Evolutionary conservation across 2,329 filamentous ascomycete genomes (phyloP).

Genomic region (Leptographium procerum): DNA sequence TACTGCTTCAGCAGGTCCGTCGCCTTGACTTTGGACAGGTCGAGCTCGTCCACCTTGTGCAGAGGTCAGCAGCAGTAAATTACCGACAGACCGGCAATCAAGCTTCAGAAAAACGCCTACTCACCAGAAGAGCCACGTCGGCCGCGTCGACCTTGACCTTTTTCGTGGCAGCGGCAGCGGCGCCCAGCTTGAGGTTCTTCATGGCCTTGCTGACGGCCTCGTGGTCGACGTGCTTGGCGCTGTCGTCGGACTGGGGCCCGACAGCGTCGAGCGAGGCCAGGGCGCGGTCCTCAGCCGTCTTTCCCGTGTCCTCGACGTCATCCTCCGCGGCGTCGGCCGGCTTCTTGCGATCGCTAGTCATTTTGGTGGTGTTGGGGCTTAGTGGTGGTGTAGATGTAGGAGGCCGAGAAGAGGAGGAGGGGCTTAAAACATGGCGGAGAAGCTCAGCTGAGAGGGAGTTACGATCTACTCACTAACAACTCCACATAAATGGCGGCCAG

Average conservation of each 20-base stretch:
- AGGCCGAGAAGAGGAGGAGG: no score
- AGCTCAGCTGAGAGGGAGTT: not conserved
- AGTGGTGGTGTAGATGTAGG: no score
- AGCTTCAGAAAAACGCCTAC: constrained; percentile 16
- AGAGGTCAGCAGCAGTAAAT: not conserved
- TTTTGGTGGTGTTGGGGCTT: not conserved
- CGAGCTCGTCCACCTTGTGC: constrained; percentile 56
- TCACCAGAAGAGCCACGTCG: constrained; percentile 58
- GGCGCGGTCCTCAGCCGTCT: constrained; percentile 64
- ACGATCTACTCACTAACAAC: no score
- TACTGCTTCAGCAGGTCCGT: constrained; percentile 63
- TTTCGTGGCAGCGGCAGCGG: constrained; percentile 27
- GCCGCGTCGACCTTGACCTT: constrained; percentile 63
- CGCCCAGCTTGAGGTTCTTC: constrained; percentile 42
- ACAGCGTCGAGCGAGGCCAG: constrained; percentile 56
- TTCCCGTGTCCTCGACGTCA: constrained; percentile 35
- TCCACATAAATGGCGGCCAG: no score
- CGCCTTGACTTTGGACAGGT: constrained; percentile 58
- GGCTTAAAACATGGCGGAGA: not conserved
- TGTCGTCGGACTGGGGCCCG: constrained; percentile 34
- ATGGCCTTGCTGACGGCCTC: constrained; percentile 64
- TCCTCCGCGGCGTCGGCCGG: constrained; percentile 41
- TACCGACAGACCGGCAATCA: no score
- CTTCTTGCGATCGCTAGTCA: constrained; percentile 24
- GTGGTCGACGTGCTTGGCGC: constrained; percentile 49